Conservation (phyloP, 768 basidiomycete species). For the Vararia minispora region DNA sequence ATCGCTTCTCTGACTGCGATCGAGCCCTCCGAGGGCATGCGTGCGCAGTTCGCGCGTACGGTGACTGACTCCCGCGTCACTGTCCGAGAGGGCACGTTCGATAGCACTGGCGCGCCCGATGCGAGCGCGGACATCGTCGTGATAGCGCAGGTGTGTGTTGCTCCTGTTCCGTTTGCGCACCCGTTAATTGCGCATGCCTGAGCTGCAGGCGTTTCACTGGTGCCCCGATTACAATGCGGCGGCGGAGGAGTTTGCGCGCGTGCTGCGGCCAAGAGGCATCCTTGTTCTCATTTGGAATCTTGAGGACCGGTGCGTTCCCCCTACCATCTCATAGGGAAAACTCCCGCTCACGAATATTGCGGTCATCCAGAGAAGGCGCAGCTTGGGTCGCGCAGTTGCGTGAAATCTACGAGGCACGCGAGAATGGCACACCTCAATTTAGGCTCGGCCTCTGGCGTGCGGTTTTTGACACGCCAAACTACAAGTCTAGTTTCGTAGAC, state of each 20-base stretch:
- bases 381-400: constrained; percentile 70
- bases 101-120: constrained; percentile 44
- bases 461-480: constrained; percentile 52
- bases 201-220: constrained; percentile 92
- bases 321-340: neutral
- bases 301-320: constrained; percentile 52
- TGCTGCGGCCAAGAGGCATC: constrained; percentile 66
- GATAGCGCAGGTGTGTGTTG: constrained; percentile 53
- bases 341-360: neutral
- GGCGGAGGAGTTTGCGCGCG: constrained; percentile 62
- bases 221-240: constrained; percentile 70
- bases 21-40: constrained; percentile 87
- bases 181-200: constrained; percentile 6
- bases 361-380: constrained; percentile 37
- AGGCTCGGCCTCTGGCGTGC: constrained; percentile 65
- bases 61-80: constrained; percentile 42
- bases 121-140: constrained; percentile 72
- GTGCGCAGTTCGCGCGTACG: constrained; percentile 51
- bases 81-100: constrained; percentile 59
- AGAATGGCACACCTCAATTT: constrained; percentile 73
- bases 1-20: constrained; percentile 53
- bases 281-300: constrained; percentile 84
- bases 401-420: constrained; percentile 55
- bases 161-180: neutral
- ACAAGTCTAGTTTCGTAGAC: constrained; percentile 45